Conservation (phyloP, 2,329 filamentous ascomycete genomes). For the Exophiala lecanii-corni region DNA sequence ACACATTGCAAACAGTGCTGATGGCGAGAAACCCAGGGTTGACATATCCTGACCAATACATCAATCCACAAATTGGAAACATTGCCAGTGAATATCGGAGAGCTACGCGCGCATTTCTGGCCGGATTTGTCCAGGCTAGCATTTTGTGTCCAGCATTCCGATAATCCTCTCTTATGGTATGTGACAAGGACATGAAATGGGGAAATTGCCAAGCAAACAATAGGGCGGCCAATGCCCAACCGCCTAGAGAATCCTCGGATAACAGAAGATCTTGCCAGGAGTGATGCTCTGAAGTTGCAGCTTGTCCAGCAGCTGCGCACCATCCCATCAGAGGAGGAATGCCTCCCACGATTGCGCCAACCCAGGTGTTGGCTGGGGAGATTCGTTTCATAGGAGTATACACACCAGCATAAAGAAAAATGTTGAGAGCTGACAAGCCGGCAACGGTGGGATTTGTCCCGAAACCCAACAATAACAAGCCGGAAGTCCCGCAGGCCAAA, state of each 20-base stretch:
- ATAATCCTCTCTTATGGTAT: conserved; percentile 87
- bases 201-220: conserved; percentile 97
- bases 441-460: conserved; percentile 94
- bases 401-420: conserved; percentile 79
- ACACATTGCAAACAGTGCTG: conserved; percentile 76
- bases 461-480: conserved; percentile 70
- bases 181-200: conserved; percentile 93
- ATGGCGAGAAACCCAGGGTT: conserved; percentile 80
- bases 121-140: conserved; percentile 84
- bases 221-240: conserved; percentile 80
- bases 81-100: conserved; percentile 81
- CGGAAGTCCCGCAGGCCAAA: conserved; percentile 62
- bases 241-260: conserved; percentile 64
- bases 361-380: conserved; percentile 86
- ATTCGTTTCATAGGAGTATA: conserved; percentile 93
- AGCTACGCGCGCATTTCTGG: conserved; percentile 78
- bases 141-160: conserved; percentile 61
- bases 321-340: conserved; percentile 98
- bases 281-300: conserved; percentile 65
- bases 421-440: conserved; percentile 77
- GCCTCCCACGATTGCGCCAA: conserved; percentile 84
- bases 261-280: conserved; percentile 76
- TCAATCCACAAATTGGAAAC: conserved; percentile 75
- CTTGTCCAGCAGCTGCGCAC: conserved; percentile 88
- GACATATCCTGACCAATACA: conserved; percentile 76